These are phyloP conservation scores for Acacia pycnantha DNA, from an alignment of 331 rosid genomes.

Conservation along the genomic window DNA sequence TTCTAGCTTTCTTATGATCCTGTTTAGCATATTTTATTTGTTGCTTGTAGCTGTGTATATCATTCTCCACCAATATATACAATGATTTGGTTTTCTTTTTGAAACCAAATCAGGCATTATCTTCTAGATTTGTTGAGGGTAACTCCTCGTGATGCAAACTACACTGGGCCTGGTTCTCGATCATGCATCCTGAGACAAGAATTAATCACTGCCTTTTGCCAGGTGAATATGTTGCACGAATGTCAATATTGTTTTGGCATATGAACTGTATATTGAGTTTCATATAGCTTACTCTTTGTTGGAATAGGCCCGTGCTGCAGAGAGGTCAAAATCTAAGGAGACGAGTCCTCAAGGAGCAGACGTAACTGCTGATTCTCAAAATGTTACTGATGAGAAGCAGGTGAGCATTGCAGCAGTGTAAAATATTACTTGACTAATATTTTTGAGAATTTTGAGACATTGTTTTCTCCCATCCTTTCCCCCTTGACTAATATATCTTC, in stretches of 20 bases:
- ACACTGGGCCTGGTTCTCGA: slow-evolving; percentile 83
- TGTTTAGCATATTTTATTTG: background rate
- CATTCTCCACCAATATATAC: background rate
- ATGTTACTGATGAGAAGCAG: slow-evolving; percentile 40
- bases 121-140: slow-evolving; percentile 98
- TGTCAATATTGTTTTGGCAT: background rate
- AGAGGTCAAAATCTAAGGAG: slow-evolving; percentile 53
- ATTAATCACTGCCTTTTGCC: slow-evolving; percentile 80
- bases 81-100: slow-evolving; percentile 23
- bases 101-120: slow-evolving; percentile 67
- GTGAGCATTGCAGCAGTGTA: slow-evolving; percentile 37
- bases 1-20: slow-evolving; percentile 8
- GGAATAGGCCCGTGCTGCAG: slow-evolving; percentile 65
- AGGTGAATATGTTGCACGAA: slow-evolving; percentile 44
- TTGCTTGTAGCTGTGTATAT: background rate
- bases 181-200: slow-evolving; percentile 90
- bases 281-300: slow-evolving; percentile 1
- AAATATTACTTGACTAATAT: slow-evolving; percentile 27
- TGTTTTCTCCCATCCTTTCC: background rate
- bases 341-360: slow-evolving; percentile 44
- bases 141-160: slow-evolving; percentile 96
- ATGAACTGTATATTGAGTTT: slow-evolving; percentile 24
- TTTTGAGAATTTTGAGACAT: background rate
- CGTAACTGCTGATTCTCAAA: slow-evolving; percentile 37
- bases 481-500: background rate